phyloP scores from a whole-genome alignment of 345 rosid species.

The Populus tremula region DNA sequence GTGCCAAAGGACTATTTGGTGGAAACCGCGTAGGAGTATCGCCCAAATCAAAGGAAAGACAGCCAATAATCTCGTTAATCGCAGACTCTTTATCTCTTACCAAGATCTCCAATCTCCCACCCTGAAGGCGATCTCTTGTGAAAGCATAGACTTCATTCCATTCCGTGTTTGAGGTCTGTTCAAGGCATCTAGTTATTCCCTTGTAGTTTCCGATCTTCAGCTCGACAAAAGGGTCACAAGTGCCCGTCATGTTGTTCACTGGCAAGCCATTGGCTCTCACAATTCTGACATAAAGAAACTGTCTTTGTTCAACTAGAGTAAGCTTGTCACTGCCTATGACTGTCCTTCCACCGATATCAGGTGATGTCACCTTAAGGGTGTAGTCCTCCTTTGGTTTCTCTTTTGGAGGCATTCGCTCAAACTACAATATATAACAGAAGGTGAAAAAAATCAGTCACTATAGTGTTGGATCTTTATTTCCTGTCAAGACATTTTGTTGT shows the following conservation, averaged over 20 bases:
- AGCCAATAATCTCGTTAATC: conserved; percentile 29
- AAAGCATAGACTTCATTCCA: conserved; percentile 51
- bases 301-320: conserved; percentile 38
- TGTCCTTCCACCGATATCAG: conserved; percentile 41
- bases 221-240: conserved; percentile 30
- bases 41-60: conserved; percentile 27
- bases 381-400: conserved; percentile 32
- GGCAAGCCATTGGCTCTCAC: conserved; percentile 36
- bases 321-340: conserved; percentile 33
- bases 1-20: conserved; percentile 44
- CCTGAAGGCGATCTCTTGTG: conserved; percentile 42
- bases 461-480: neutral
- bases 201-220: conserved; percentile 33
- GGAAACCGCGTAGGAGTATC: conserved; percentile 37
- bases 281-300: conserved; percentile 39
- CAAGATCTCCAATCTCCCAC: conserved; percentile 25
- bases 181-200: conserved; percentile 27
- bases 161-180: conserved; percentile 31
- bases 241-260: conserved; percentile 7
- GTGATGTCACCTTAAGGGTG: conserved; percentile 47
- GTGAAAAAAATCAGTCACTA: neutral
- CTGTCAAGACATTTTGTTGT: neutral
- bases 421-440: neutral
- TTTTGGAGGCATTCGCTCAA: conserved; percentile 5
- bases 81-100: conserved; percentile 29